Evolutionary conservation across 176 grass and related monocot genomes (phyloP).

Genomic region (Saccharum spontaneum): DNA sequence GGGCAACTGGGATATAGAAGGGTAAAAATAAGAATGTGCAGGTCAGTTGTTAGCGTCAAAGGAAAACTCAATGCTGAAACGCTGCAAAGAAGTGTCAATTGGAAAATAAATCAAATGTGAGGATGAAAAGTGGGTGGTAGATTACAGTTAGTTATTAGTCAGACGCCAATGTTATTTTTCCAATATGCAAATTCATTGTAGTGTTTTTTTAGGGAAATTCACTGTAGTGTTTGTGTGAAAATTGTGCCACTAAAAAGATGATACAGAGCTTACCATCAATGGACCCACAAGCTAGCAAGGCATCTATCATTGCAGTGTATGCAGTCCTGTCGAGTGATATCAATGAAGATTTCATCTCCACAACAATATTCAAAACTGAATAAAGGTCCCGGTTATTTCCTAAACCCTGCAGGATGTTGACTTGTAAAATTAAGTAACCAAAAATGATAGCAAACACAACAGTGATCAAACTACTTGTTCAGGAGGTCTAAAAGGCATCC

Average conservation of each 20-base stretch:
- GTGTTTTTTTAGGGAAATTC: slow-evolving; percentile 3
- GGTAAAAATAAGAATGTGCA: background rate
- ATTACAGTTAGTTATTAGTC: slow-evolving; percentile 16
- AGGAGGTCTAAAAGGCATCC: background rate
- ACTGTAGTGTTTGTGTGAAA: background rate
- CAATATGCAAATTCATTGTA: slow-evolving; percentile 1
- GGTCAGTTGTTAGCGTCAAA: background rate
- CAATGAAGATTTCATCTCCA: slow-evolving; percentile 85
- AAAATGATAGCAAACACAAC: slow-evolving; percentile 9
- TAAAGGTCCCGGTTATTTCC: slow-evolving; percentile 53
- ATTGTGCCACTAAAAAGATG: slow-evolving; percentile 19
- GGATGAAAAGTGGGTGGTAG: background rate
- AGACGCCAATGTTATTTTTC: slow-evolving; percentile 12
- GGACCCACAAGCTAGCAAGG: slow-evolving; percentile 69
- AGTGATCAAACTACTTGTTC: background rate
- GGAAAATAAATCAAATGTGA: slow-evolving; percentile 12
- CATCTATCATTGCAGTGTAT: slow-evolving; percentile 86
- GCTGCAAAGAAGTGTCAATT: background rate
- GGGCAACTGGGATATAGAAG: slow-evolving; percentile 11
- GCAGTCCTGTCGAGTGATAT: slow-evolving; percentile 75
- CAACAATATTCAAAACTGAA: slow-evolving; percentile 81
- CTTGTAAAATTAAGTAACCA: slow-evolving; percentile 34
- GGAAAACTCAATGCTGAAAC: background rate
- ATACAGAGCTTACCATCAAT: slow-evolving; percentile 55
- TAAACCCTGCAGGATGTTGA: slow-evolving; percentile 67